A percentile compares a stretch with the other conserved stretches of the same genome.
phyloP scores from a whole-genome alignment of 208 protist species.

The Crithidia mellificae region DNA sequence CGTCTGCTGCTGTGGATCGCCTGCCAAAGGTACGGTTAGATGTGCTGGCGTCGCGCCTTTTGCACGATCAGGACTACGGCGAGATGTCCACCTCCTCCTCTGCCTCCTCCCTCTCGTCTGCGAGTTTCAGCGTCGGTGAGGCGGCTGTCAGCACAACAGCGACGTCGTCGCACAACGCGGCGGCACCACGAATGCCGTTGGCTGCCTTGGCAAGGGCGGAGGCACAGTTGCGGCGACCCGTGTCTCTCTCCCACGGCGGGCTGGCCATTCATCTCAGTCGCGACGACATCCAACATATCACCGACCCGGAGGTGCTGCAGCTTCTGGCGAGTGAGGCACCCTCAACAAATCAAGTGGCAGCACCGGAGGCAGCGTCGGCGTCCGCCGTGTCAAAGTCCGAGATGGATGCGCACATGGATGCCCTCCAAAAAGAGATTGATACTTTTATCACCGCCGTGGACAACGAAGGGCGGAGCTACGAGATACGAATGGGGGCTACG shows the following conservation, averaged over 20 bases:
- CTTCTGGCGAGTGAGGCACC: conserved; percentile 6
- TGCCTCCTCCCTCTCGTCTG: conserved; percentile 7
- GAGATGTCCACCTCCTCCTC: conserved; percentile 15
- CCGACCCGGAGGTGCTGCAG: conserved; percentile 57
- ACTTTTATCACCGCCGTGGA: conserved; percentile 88
- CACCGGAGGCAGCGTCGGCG: background rate
- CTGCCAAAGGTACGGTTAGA: conserved; percentile 39
- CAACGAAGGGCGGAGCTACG: conserved; percentile 70
- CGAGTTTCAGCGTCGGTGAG: background rate
- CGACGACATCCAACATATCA: conserved; percentile 66
- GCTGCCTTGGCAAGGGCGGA: conserved; percentile 54
- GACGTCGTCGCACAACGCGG: background rate
- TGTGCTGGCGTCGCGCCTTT: conserved; percentile 43
- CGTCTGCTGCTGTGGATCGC: conserved; percentile 31
- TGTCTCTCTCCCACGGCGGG: conserved; percentile 53
- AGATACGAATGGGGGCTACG: conserved; percentile 50
- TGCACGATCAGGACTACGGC: conserved; percentile 28
- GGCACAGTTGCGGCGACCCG: conserved; percentile 43
- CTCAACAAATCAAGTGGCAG: too few relatives aligned
- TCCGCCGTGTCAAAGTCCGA: background rate
- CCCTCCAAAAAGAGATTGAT: conserved; percentile 58
- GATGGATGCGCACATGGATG: conserved; percentile 53
- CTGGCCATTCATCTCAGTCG: conserved; percentile 46
- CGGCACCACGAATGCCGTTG: conserved; percentile 35
- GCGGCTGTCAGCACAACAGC: background rate